Evolutionary conservation across 2,329 filamentous ascomycete genomes (phyloP).

Genomic region (Nemania bipapillata): DNA sequence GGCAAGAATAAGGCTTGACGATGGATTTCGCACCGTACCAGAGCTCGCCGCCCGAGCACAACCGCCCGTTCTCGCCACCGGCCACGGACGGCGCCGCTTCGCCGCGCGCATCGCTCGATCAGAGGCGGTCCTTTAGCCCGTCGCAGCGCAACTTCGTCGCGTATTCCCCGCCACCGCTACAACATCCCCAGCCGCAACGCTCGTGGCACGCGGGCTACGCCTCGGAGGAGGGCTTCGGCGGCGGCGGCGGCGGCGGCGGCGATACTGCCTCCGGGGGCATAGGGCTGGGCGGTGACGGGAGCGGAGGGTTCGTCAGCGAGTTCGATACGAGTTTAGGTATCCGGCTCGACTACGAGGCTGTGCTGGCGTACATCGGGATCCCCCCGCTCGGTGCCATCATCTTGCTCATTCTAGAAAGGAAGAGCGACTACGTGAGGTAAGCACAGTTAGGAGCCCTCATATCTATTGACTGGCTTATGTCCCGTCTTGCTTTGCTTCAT

Average conservation of each 20-base stretch:
- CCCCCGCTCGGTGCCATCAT: slow-evolving; percentile 88
- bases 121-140: slow-evolving; percentile 61
- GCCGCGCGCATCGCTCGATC: slow-evolving; percentile 68
- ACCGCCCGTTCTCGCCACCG: slow-evolving; percentile 81
- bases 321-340: slow-evolving; percentile 92
- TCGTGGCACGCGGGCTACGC: slow-evolving; percentile 59
- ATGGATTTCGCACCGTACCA: slow-evolving; percentile 99
- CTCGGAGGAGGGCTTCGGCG: slow-evolving; percentile 43
- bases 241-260: slow-evolving; percentile 21
- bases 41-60: slow-evolving; percentile 85
- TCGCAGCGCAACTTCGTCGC: slow-evolving; percentile 56
- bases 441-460: slow-evolving; percentile 42
- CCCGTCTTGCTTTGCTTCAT: neutral
- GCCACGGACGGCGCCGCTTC: slow-evolving; percentile 57
- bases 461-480: neutral
- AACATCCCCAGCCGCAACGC: slow-evolving; percentile 68
- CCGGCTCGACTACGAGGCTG: slow-evolving; percentile 88
- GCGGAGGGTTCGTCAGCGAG: slow-evolving; percentile 58
- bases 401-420: slow-evolving; percentile 85
- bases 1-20: slow-evolving; percentile 39
- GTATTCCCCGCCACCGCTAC: slow-evolving; percentile 60
- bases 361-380: slow-evolving; percentile 84
- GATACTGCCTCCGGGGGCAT: slow-evolving; percentile 29
- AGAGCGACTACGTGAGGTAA: slow-evolving; percentile 95
- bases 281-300: slow-evolving; percentile 44